phyloP scores from a whole-genome alignment of 805 yeast genomes.

The Candida broadrunensis region DNA sequence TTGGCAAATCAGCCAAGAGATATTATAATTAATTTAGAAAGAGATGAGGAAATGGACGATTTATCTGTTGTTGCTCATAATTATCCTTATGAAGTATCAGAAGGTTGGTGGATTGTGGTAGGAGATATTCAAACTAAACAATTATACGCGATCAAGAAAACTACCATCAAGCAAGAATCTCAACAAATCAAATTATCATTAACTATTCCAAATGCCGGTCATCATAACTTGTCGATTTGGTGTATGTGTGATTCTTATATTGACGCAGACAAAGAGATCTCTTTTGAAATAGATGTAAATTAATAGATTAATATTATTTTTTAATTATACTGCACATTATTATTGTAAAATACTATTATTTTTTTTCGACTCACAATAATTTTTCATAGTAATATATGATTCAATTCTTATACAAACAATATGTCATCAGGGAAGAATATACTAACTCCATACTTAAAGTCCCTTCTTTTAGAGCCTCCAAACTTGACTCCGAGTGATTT shows the following conservation, averaged over 20 bases:
- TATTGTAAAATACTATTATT: no score
- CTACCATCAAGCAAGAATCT: slow-evolving; percentile 48
- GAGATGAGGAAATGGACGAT: slow-evolving; percentile 78
- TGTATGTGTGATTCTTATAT: slow-evolving; percentile 86
- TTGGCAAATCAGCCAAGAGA: slow-evolving; percentile 46
- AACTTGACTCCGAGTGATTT: slow-evolving; percentile 64
- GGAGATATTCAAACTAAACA: slow-evolving; percentile 64
- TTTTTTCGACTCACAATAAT: no score
- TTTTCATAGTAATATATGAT: no score
- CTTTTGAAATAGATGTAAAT: slow-evolving; percentile 46
- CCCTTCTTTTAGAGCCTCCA: slow-evolving; percentile 59
- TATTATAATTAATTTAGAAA: slow-evolving; percentile 48
- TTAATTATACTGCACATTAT: no score
- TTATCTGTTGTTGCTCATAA: slow-evolving; percentile 54
- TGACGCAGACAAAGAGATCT: slow-evolving; percentile 88
- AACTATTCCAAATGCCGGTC: slow-evolving; percentile 58
- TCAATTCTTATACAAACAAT: no score
- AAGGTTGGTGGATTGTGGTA: slow-evolving; percentile 84
- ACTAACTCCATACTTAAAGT: slow-evolving; percentile 60
- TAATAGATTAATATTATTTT: no score
- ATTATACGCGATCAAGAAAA: slow-evolving; percentile 70
- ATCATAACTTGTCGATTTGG: slow-evolving; percentile 68
- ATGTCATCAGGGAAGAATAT: slow-evolving; percentile 19
- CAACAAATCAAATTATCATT: slow-evolving; percentile 56
- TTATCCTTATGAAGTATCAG: slow-evolving; percentile 60